Evolutionary conservation across 2,329 filamentous ascomycete genomes (phyloP).

Genomic region (Cryphonectria radicalis): DNA sequence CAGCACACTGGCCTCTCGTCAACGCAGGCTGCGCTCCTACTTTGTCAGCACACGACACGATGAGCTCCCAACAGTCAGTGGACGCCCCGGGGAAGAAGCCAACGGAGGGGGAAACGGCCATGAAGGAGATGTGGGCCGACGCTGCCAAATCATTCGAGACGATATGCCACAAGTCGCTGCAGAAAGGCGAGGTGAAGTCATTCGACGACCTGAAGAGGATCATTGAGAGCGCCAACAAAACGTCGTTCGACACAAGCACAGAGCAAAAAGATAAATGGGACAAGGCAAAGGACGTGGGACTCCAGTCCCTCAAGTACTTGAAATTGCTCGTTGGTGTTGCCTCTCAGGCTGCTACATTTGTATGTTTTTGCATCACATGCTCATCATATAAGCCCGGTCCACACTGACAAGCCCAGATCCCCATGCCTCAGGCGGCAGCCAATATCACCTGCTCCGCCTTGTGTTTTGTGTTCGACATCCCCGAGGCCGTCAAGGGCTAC

Average conservation of each 20-base stretch:
- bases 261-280: constrained; percentile 31
- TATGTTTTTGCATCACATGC: constrained; percentile 18
- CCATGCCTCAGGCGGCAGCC: constrained; percentile 31
- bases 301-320: constrained; percentile 35
- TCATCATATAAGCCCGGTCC: not conserved
- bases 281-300: constrained; percentile 33
- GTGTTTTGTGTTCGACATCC: constrained; percentile 35
- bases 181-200: constrained; percentile 32
- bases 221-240: constrained; percentile 30
- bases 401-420: constrained; percentile 27
- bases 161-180: constrained; percentile 34
- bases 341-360: constrained; percentile 32
- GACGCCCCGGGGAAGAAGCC: not conserved
- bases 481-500: constrained; percentile 32
- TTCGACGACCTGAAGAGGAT: constrained; percentile 33
- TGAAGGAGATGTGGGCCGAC: constrained; percentile 9
- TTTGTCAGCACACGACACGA: not conserved
- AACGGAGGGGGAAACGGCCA: not conserved
- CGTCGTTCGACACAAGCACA: constrained; percentile 15
- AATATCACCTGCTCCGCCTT: constrained; percentile 32
- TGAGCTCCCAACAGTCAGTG: not conserved
- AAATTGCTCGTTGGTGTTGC: constrained; percentile 34
- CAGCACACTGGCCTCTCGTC: not conserved
- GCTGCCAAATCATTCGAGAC: constrained; percentile 15
- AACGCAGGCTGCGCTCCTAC: not conserved